These are phyloP conservation scores for Xylaria longipes DNA, from an alignment of 495 filamentous ascomycete genomes.

Conservation along the genomic window DNA sequence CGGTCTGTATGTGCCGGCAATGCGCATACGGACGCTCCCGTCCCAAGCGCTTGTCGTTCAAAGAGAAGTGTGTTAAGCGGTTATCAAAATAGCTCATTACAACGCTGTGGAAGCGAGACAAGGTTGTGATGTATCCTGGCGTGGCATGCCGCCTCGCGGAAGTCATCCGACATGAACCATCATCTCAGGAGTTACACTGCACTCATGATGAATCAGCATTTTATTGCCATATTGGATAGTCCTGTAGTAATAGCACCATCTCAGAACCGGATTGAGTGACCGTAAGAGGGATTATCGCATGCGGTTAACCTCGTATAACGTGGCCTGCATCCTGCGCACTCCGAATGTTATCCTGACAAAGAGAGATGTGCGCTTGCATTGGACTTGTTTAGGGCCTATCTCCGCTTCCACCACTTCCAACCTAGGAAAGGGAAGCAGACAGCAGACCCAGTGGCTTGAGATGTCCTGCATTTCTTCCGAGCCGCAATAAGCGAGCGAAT, in stretches of 20 bases:
- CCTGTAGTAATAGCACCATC: background rate
- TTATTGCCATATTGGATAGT: background rate
- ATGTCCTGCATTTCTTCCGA: slow-evolving; percentile 27
- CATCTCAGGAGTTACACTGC: background rate
- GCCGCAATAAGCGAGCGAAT: slow-evolving; percentile 29
- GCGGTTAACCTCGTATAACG: slow-evolving; percentile 16
- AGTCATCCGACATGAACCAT: slow-evolving; percentile 27
- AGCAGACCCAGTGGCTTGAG: background rate
- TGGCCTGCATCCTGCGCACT: slow-evolving; percentile 18
- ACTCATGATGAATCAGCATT: slow-evolving; percentile 7
- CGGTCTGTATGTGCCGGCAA: slow-evolving; percentile 11
- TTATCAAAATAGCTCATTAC: slow-evolving; percentile 14
- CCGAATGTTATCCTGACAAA: slow-evolving; percentile 9
- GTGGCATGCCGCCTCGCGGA: slow-evolving; percentile 23
- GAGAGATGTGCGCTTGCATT: slow-evolving; percentile 11
- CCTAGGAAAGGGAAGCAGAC: slow-evolving; percentile 9
- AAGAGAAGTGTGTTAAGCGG: background rate
- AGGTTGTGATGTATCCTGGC: slow-evolving; percentile 17
- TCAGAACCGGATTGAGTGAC: slow-evolving; percentile 4
- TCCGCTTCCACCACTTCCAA: slow-evolving; percentile 16
- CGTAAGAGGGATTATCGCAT: background rate
- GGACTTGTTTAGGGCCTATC: slow-evolving; percentile 1
- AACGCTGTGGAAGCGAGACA: slow-evolving; percentile 20
- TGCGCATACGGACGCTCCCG: slow-evolving; percentile 16
- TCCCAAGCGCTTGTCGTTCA: slow-evolving; percentile 12